A percentile compares a stretch with the other conserved stretches of the same genome.
phyloP scores from a whole-genome alignment of 768 basidiomycete genomes.

The Heimioporus sp. region DNA sequence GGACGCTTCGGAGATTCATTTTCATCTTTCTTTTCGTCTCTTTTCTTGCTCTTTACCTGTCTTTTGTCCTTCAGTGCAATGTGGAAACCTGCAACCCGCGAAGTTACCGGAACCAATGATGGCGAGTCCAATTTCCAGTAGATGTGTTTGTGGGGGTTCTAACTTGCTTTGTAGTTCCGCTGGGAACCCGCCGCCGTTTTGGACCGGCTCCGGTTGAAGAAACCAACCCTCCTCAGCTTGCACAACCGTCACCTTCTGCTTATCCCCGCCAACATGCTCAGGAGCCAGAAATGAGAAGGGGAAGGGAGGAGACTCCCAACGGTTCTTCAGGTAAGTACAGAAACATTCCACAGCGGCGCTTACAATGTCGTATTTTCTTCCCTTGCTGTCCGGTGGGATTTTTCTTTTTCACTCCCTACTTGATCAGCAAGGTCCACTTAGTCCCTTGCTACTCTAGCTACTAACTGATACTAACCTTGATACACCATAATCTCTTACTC shows the following conservation, averaged over 20 bases:
- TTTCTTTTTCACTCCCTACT: conserved; percentile 23
- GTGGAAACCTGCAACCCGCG: conserved; percentile 88
- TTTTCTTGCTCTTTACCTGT: conserved; percentile 10
- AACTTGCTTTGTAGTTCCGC: conserved; percentile 54
- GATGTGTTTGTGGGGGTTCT: conserved; percentile 6
- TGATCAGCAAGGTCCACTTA: conserved; percentile 30
- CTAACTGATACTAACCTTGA: conserved; percentile 59
- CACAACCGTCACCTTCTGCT: conserved; percentile 83
- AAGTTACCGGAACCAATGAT: conserved; percentile 92
- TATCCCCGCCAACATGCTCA: conserved; percentile 67
- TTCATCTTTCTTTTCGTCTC: conserved; percentile 17
- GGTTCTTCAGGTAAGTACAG: conserved; percentile 73
- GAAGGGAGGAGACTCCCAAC: conserved; percentile 68
- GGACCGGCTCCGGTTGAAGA: conserved; percentile 87
- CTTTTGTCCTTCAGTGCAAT: conserved; percentile 46
- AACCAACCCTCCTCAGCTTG: conserved; percentile 76
- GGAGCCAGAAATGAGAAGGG: conserved; percentile 57
- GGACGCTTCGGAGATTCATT: conserved; percentile 35
- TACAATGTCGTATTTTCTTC: conserved; percentile 37
- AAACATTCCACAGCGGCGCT: conserved; percentile 34
- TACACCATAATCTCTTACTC: conserved; percentile 40
- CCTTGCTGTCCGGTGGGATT: conserved; percentile 35
- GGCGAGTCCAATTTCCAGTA: conserved; percentile 46
- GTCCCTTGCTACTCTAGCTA: conserved; percentile 34
- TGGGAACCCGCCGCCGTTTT: conserved; percentile 88